Evolutionary conservation across 106 monocot species (phyloP).

Genomic region (Vanilla planifolia): DNA sequence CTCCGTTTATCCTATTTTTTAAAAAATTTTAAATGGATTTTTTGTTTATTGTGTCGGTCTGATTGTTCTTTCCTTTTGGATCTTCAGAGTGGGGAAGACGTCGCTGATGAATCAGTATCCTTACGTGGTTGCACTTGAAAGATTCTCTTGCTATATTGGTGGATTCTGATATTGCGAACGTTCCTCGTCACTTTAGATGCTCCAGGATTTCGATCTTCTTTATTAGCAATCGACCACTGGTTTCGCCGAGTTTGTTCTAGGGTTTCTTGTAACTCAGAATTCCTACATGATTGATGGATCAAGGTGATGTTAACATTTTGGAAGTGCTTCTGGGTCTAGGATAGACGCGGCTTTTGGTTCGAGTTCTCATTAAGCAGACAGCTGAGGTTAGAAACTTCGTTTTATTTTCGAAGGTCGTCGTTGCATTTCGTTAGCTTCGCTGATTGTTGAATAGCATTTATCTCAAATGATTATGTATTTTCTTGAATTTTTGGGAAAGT

Average conservation of each 20-base stretch:
- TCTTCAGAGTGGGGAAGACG: conserved; percentile 83
- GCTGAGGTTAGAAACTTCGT: too few relatives aligned
- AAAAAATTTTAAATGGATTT: conserved; percentile 1
- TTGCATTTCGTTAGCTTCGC: too few relatives aligned
- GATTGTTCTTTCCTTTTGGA: conserved; percentile 1
- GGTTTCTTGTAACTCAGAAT: not conserved
- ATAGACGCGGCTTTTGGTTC: too few relatives aligned
- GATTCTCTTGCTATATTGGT: not conserved
- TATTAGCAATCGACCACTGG: not conserved
- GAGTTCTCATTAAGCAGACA: too few relatives aligned
- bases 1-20: not conserved
- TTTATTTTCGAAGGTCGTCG: too few relatives aligned
- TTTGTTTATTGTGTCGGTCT: not conserved
- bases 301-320: too few relatives aligned
- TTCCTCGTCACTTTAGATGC: not conserved
- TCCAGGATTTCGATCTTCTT: not conserved
- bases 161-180: not conserved
- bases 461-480: too few relatives aligned
- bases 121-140: too few relatives aligned
- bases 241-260: not conserved
- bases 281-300: not conserved
- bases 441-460: too few relatives aligned
- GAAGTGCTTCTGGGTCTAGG: too few relatives aligned
- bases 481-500: too few relatives aligned
- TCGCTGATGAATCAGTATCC: conserved; percentile 99